Base-by-base conservation (phyloP, 495 filamentous ascomycete species). In the Hypoxylon trugodes region DNA sequence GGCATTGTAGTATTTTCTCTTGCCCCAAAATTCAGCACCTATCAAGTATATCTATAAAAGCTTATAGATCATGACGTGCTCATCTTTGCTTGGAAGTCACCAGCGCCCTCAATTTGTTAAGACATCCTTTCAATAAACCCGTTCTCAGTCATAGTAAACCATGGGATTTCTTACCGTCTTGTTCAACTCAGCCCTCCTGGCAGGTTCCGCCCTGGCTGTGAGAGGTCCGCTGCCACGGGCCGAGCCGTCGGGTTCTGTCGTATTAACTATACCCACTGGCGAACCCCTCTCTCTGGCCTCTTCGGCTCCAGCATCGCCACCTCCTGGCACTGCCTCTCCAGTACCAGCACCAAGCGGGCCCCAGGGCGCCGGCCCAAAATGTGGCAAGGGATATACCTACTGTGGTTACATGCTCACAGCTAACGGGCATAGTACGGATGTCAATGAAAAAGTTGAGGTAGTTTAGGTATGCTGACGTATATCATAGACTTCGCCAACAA, bases 341-440 rank as follows among this genome's bases (percentile, higher is more conserved):
- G 42, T 4, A 7, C 58, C 58, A 33, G 33, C 16, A 13, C 37
- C 65, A 16, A 59, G 47, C 46, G 56, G 59, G 15, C 13, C 51
- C 9, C 58, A 43, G 12, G 51, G 57, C 12, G 6, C 41, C 10
- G 66, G 59, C 6, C 63, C 76, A 4, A 72, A 75, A 1, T 79
- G 77, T 37, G 76, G 76, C 22, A 72, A 74, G 40, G 77, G 77
- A 1, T 79, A 75, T 37, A 79, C 77, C 2, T 79, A 79, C 52
- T 79, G 77, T 56, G 77, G 77, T 0, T 79, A 78, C 55, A 78
- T 77, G 65, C 68, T 79, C 2, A 68, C 64, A 8, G 64, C 71
- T 1, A 70, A 71, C 26, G 71, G 73, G 10, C 76, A 79, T 19
- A 76, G 77, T 78, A 55, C 3, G 68, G 56, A 4, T 45, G 8